Base-by-base conservation (phyloP, 2,329 filamentous ascomycete species). In the Exophiala phaeomuriformis region DNA sequence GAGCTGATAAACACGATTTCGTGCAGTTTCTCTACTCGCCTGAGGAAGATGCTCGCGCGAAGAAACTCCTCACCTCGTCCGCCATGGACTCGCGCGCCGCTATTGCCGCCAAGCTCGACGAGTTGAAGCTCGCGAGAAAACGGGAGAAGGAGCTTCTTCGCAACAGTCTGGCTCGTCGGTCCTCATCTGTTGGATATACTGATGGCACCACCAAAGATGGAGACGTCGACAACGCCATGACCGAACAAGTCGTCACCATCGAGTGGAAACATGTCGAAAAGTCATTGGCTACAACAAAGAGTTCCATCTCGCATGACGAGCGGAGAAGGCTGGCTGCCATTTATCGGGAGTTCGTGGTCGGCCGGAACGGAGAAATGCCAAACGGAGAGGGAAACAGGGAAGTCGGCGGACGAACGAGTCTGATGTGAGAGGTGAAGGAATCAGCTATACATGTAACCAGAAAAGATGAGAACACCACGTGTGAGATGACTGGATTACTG, bases 341-440 rank as follows among this genome's bases (percentile, higher is more conserved):
- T 57, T 98, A 98, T 67, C 77, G 79, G 10, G 93, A 98, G 72
- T 98, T 98, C 75, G 84, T 96, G 0, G 87, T 88, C 3, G 90
- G 90, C 0, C 79, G 93, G 62, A 95, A 90, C 69, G 93, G 93
- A 5, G 90, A 97, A 74, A 90, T 98, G 88, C 88, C 84, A 56
- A 91, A 86, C 69, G 93, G 93, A 1, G 88, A 97, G 71, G 90
- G 87, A 0, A 87, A 86, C 52, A 94, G 84, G 69, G 93, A 97
- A 71, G 83, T 98, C 71, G 93, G 93, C 5, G 93, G 90, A 9
- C 77, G 93, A 67, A 91, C 86, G 64, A 97, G 90, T 71, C 75
- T 98, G 71, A 97, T 97, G 93, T 96, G 63, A 39, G 10, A n/a
- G 27, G 36, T n/a, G 5, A 33, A 46, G 19, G 9, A 9, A 42